A percentile compares a stretch with the other conserved stretches of the same genome.
phyloP scores from a whole-genome alignment of 2,329 filamentous ascomycete species.

The Pyrenophora tritici-repentis region DNA sequence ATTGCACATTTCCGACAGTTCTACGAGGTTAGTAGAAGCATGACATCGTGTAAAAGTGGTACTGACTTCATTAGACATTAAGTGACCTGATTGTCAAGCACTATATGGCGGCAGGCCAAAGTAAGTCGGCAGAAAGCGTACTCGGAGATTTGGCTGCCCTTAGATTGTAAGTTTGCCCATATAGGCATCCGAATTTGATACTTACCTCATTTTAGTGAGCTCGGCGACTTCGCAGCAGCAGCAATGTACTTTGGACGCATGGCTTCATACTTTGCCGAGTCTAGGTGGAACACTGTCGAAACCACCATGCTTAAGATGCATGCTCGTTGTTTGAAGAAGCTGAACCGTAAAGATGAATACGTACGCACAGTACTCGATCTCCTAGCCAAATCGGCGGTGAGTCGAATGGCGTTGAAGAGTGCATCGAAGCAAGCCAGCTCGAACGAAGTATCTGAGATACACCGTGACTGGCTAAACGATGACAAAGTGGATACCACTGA shows the following conservation, averaged over 20 bases:
- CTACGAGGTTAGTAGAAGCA: conserved; percentile 44
- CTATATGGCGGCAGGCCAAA: conserved; percentile 77
- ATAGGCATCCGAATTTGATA: neutral
- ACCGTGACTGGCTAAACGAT: conserved; percentile 46
- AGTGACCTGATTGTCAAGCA: conserved; percentile 84
- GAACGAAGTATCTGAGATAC: conserved; percentile 6
- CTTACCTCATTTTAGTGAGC: conserved; percentile 50
- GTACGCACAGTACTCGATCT: conserved; percentile 76
- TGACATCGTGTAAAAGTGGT: neutral
- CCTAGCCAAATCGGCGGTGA: conserved; percentile 65
- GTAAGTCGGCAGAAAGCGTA: conserved; percentile 75
- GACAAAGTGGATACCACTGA: conserved; percentile 46
- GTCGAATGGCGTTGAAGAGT: conserved; percentile 34
- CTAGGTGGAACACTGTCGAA: conserved; percentile 79
- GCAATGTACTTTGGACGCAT: conserved; percentile 78
- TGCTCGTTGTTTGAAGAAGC: conserved; percentile 76
- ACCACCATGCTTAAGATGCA: conserved; percentile 86
- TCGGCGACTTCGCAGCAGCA: conserved; percentile 74
- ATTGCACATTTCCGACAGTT: conserved; percentile 47
- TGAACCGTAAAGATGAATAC: conserved; percentile 78
- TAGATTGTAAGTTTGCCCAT: conserved; percentile 60
- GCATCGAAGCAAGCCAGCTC: conserved; percentile 23
- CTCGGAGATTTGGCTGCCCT: conserved; percentile 85
- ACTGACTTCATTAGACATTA: conserved; percentile 68
- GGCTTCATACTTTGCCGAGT: conserved; percentile 72